phyloP scores from a whole-genome alignment of 2,329 filamentous ascomycete species.

The Trichoderma sp. region DNA sequence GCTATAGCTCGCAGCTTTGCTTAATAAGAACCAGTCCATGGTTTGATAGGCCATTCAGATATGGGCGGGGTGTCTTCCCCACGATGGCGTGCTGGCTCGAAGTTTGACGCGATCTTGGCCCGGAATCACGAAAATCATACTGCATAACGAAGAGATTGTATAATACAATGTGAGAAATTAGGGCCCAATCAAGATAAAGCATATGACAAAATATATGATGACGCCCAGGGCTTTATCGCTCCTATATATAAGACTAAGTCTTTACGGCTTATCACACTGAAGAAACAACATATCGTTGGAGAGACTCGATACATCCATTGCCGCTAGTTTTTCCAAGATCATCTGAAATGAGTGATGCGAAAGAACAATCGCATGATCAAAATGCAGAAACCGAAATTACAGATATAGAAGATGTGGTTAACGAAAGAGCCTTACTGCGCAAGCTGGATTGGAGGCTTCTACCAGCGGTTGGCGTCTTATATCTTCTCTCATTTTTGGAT shows the following conservation, averaged over 20 bases:
- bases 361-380: not conserved
- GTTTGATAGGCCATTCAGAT: not conserved
- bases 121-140: not conserved
- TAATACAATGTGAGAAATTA: not conserved
- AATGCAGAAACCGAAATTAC: not conserved
- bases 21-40: not conserved
- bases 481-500: slow-evolving; percentile 56
- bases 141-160: not conserved
- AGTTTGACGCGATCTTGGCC: slow-evolving; percentile 1
- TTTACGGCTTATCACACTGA: not conserved
- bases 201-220: not conserved
- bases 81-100: slow-evolving; percentile 8
- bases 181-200: not conserved
- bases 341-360: not conserved
- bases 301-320: not conserved
- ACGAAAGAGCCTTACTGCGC: slow-evolving; percentile 56
- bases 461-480: slow-evolving; percentile 53
- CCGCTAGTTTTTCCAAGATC: not conserved
- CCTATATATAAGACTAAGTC: not conserved
- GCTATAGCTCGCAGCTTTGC: too few relatives aligned
- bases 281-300: not conserved
- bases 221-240: not conserved
- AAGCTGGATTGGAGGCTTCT: slow-evolving; percentile 53
- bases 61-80: not conserved
- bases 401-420: slow-evolving; percentile 32